Base-by-base conservation (phyloP, 257 asterid species). In the Gentiana macrophylla region DNA sequence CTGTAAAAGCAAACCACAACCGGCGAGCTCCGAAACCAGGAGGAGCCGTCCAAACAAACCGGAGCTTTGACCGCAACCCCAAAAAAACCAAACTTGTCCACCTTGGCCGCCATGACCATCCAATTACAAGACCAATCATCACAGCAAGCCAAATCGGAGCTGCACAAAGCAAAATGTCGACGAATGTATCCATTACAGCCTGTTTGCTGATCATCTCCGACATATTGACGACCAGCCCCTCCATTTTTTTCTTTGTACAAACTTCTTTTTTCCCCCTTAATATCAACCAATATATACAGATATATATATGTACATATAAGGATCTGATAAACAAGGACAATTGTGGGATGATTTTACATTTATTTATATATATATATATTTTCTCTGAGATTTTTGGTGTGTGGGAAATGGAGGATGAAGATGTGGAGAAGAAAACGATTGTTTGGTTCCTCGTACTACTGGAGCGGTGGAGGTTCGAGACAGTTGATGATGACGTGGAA, bases 61-160 rank as follows among this genome's bases (percentile, higher is more conserved):
- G 84, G 75, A 83, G 68, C 71, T 85, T 92, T 2, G 97, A 88
- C 63, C 95, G 84, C 70, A 85, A 67, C 1, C 97, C 95, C 11
- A 88, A 78, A 64, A 75, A 86, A 15, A 88, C 64, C 64, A 92
- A 66, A 0, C 99, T 94, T 50, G 91, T 82, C 97, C 95, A 88
- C 60, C 94, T 69, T 15, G 97, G 94, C 67, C 86, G 70, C 99
- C 97, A 92, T 6, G 94, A 80, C 99, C 99, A 92, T 3, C 99
- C 99, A 80, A 92, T 88, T 55, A 85, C 0, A 52, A 92, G 69
- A 24, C 99, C 99, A 61, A 92, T 81, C 97, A 83, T 88, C 52
- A 92, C 86, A 53, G 99, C 97, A 41, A 84, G 81, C 99, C 99
- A 92, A 75, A 92, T 84, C 76, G 99, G 97, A 10, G 88, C 99